These are phyloP conservation scores for Aspergillaceae sp. DNA, from an alignment of 2,329 filamentous ascomycete species.

Conservation along the genomic window DNA sequence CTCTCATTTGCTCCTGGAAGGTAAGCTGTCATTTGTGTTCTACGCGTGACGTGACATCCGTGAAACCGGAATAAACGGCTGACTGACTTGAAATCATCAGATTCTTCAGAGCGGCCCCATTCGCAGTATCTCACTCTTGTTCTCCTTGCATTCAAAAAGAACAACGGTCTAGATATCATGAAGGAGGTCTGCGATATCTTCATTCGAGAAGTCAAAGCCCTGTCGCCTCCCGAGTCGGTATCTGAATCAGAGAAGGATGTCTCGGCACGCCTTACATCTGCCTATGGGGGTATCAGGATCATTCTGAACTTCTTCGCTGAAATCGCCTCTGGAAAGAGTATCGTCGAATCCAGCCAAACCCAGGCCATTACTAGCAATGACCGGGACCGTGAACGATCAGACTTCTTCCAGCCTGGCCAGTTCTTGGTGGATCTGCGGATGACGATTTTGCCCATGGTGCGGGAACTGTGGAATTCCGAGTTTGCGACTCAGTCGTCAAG, in stretches of 20 bases:
- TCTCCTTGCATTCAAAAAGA: constrained; percentile 76
- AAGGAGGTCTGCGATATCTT: constrained; percentile 66
- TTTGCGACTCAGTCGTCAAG: constrained; percentile 74
- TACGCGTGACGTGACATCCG: constrained; percentile 4
- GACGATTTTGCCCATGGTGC: constrained; percentile 66
- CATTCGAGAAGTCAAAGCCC: constrained; percentile 47
- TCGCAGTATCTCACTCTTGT: constrained; percentile 58
- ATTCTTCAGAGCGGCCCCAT: constrained; percentile 43
- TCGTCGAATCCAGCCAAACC: constrained; percentile 66
- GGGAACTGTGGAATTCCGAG: constrained; percentile 74
- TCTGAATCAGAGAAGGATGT: constrained; percentile 31
- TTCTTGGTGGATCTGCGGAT: constrained; percentile 80
- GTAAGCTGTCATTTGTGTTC: constrained; percentile 23
- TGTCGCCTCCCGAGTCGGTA: constrained; percentile 37
- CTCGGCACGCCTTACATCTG: constrained; percentile 40
- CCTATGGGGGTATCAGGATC: constrained; percentile 62
- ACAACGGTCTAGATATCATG: constrained; percentile 64
- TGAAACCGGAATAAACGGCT: background rate
- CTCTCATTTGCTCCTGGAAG: constrained; percentile 70
- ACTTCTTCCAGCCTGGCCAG: constrained; percentile 61
- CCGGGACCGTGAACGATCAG: constrained; percentile 47
- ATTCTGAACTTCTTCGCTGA: constrained; percentile 75
- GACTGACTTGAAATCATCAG: constrained; percentile 10
- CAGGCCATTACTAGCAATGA: constrained; percentile 45
- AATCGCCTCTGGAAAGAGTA: constrained; percentile 66